Percentiles rank a stretch among this genome's conserved stretches.
phyloP scores from a whole-genome alignment of 78 protist genomes.

The Planoprotostelium fungivorum region DNA sequence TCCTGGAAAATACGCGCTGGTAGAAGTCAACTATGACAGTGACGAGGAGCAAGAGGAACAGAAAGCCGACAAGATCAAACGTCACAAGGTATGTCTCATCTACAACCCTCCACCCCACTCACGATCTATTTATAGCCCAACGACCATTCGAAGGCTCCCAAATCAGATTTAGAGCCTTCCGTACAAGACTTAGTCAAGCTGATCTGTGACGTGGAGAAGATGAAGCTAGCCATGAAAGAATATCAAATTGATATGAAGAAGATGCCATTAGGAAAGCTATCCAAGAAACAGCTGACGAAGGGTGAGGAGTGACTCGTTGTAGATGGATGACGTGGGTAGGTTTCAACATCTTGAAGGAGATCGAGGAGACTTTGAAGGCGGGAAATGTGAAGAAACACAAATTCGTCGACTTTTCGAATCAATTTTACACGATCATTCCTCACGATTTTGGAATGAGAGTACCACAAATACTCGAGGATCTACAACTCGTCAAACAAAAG shows the following conservation, averaged over 20 bases:
- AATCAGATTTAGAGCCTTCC: slow-evolving; percentile 16
- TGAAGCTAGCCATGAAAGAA: slow-evolving; percentile 63
- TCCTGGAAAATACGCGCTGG: slow-evolving; percentile 54
- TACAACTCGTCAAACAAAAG: slow-evolving; percentile 40
- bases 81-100: not conserved
- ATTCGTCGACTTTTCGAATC: slow-evolving; percentile 20
- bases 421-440: slow-evolving; percentile 73
- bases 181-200: slow-evolving; percentile 55
- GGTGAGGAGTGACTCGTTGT: slow-evolving; percentile 24
- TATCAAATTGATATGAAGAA: slow-evolving; percentile 64
- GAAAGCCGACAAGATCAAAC: not conserved
- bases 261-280: slow-evolving; percentile 76
- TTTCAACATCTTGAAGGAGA: slow-evolving; percentile 25
- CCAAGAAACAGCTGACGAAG: slow-evolving; percentile 28
- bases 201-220: slow-evolving; percentile 67
- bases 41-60: slow-evolving; percentile 11
- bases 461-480: slow-evolving; percentile 26
- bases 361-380: slow-evolving; percentile 16
- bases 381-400: slow-evolving; percentile 2
- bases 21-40: slow-evolving; percentile 61
- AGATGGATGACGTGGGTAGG: not conserved
- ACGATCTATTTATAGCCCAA: not conserved
- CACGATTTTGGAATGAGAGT: slow-evolving; percentile 24
- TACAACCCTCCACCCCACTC: not conserved
- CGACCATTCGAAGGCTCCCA: not conserved